Evolutionary conservation across 805 yeast genomes (phyloP), one percentile per base, ranked within the genome.

Genomic region (Yarrowia osloensis): DNA sequence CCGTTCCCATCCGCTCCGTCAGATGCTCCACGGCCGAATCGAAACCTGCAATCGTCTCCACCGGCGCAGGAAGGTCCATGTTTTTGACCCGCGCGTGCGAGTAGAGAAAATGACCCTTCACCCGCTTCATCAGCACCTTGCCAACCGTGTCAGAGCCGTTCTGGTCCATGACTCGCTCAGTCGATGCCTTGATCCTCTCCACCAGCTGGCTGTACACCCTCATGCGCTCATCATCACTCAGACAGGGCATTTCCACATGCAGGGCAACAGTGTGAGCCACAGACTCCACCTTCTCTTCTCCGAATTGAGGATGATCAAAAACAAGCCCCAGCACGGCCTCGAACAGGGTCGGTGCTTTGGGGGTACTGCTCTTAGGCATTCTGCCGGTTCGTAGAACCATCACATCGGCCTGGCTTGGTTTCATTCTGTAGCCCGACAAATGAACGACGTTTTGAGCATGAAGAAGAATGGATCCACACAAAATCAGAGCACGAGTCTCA

Each of bases 401-500:
- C 26, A 24, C 63, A 19, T 28, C 49, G n/a, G 5, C 26, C 6
- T 21, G 31, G 11, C 35, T 28, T 15, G 63, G 49, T 19, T 37
- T 54, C 63, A 57, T 39, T 26, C 22, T 40, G 39, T 57, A 57
- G 9, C 63, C 63, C 4, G 42, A 19, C 3, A 28, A 15, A 19
- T 21, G 47, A 5, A 57, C 63, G 3, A 26, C 19, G 26, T 40
- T 57, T 21, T 28, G 37, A 13, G 63, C 42, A 28, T 57, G 63
- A 2, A 57, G 49, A 13, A 57, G 35, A 21, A 57, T 19, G 24
- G 63, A 57, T 3, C 49, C 63, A 26, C 44, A 39, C 9, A 57
- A 24, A 28, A 57, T 28, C 24, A 57, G 26, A 39, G 63, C 47
- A 9, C 63, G 63, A 15, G 63, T 39, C n/a, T 57, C 63, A 57